Conservation (phyloP, 2,329 filamentous ascomycete genomes). For the Botrytis fabae region DNA sequence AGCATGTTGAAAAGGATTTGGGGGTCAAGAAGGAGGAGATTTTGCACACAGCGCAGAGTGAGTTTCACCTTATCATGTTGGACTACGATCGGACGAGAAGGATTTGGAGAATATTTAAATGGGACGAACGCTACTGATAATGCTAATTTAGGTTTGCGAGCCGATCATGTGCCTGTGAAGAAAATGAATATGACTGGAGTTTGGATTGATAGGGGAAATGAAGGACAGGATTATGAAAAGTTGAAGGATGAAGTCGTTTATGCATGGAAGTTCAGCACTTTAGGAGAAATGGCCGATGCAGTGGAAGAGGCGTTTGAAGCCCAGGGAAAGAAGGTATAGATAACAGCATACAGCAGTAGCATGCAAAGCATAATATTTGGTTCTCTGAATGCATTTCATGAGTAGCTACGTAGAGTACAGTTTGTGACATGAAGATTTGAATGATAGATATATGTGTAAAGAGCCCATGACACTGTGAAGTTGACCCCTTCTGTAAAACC, state of each 20-base stretch:
- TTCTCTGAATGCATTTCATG: background rate
- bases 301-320: slow-evolving; percentile 27
- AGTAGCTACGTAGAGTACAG: background rate
- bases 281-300: slow-evolving; percentile 41
- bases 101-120: background rate
- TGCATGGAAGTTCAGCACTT: slow-evolving; percentile 58
- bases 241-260: slow-evolving; percentile 44
- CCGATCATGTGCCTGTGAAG: slow-evolving; percentile 67
- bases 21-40: slow-evolving; percentile 52
- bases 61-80: slow-evolving; percentile 27
- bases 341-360: background rate
- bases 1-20: no score
- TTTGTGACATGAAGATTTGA: background rate
- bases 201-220: slow-evolving; percentile 57
- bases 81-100: background rate
- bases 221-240: slow-evolving; percentile 44
- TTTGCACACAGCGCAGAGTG: slow-evolving; percentile 66
- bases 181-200: slow-evolving; percentile 55
- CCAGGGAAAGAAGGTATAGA: background rate
- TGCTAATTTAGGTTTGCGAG: slow-evolving; percentile 46
- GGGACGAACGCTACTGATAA: background rate
- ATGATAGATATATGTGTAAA: background rate
- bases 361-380: background rate
- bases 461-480: background rate
- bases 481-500: background rate